Percentiles rank a stretch among this genome's conserved stretches.
Conservation (phyloP, 768 basidiomycete genomes). For the Kwoniella sp. region DNA sequence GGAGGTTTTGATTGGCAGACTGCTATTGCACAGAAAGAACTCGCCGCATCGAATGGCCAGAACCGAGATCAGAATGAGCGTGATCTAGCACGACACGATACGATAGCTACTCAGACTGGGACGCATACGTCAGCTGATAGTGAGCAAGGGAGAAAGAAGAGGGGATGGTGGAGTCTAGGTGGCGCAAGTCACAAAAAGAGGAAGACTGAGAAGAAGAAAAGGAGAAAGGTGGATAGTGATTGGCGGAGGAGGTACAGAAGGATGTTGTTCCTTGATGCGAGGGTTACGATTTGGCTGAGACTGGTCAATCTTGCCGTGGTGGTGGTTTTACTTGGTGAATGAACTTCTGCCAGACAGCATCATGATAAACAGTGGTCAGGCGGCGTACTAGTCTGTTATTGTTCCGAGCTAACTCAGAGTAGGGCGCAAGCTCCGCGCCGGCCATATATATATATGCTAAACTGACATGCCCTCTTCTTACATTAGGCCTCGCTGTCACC, state of each 20-base stretch:
- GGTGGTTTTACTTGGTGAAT: conserved; percentile 37
- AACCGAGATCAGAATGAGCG: background rate
- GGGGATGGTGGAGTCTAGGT: conserved; percentile 17
- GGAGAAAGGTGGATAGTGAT: conserved; percentile 21
- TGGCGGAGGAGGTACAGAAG: conserved; percentile 33
- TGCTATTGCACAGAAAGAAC: conserved; percentile 15
- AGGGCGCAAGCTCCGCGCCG: too few species aligned
- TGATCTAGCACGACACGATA: conserved; percentile 14
- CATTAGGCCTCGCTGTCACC: conserved; percentile 35
- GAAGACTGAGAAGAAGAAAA: conserved; percentile 18
- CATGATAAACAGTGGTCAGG: too few species aligned
- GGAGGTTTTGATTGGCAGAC: conserved; percentile 36
- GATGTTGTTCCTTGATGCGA: conserved; percentile 44
- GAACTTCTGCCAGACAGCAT: too few species aligned
- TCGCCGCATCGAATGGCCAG: background rate
- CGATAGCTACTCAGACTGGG: conserved; percentile 12
- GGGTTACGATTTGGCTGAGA: conserved; percentile 44
- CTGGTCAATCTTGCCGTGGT: conserved; percentile 37
- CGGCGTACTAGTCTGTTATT: too few species aligned
- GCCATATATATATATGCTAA: too few species aligned
- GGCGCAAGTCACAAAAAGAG: conserved; percentile 2
- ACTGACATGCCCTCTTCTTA: background rate
- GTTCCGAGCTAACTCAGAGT: too few species aligned
- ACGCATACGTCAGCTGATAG: conserved; percentile 12
- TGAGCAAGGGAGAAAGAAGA: conserved; percentile 11